phyloP scores from a whole-genome alignment of 805 yeast genomes.

The Yarrowia porcina region DNA sequence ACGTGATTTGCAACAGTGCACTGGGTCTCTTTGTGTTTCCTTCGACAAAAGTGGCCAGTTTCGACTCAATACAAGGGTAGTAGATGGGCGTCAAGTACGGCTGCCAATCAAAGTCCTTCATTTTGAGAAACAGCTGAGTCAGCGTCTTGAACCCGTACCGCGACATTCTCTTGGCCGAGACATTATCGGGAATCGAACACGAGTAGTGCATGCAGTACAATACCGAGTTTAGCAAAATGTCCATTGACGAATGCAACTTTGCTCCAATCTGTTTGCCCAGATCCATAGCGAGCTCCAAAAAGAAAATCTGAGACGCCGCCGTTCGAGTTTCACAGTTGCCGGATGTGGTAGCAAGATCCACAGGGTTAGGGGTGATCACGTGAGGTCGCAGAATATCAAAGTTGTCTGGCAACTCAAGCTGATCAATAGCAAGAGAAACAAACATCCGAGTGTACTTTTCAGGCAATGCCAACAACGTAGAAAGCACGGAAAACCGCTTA shows the following conservation, averaged over 20 bases:
- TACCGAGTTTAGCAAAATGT: slow-evolving; percentile 54
- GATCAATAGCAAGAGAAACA: slow-evolving; percentile 57
- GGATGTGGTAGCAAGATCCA: background rate
- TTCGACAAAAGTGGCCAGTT: slow-evolving; percentile 62
- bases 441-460: slow-evolving; percentile 53
- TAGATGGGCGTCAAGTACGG: slow-evolving; percentile 50
- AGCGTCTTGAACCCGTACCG: slow-evolving; percentile 66
- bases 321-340: slow-evolving; percentile 18
- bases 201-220: slow-evolving; percentile 49
- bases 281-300: slow-evolving; percentile 47
- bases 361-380: background rate
- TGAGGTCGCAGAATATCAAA: background rate
- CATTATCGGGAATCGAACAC: slow-evolving; percentile 43
- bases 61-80: slow-evolving; percentile 54
- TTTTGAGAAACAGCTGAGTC: slow-evolving; percentile 50
- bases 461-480: slow-evolving; percentile 39
- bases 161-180: slow-evolving; percentile 55
- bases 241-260: slow-evolving; percentile 48
- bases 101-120: slow-evolving; percentile 58
- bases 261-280: slow-evolving; percentile 58
- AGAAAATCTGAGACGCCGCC: background rate
- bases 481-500: slow-evolving; percentile 46
- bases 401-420: slow-evolving; percentile 39
- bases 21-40: slow-evolving; percentile 86
- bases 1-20: slow-evolving; percentile 62